A percentile compares a stretch with the other conserved stretches of the same genome.
phyloP scores from a whole-genome alignment of 176 grass and related monocot species.

The Cenchrus fungigraminus region DNA sequence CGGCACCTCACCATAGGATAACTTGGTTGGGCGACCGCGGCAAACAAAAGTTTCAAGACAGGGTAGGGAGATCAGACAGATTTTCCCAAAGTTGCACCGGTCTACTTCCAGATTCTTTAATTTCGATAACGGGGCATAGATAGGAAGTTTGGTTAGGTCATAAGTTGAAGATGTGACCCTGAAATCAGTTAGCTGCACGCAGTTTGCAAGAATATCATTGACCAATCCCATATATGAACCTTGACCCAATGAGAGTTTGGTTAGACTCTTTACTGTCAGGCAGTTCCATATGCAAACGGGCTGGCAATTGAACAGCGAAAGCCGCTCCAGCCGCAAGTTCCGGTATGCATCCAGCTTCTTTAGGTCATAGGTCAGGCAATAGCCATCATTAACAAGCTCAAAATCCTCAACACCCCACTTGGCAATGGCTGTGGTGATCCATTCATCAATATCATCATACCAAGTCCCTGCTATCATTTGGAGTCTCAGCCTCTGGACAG shows the following conservation, averaged over 20 bases:
- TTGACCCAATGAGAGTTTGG: constrained; percentile 5
- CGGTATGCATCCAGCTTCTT: background rate
- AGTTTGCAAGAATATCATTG: constrained; percentile 5
- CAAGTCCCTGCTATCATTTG: background rate
- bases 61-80: constrained; percentile 19
- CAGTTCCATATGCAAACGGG: background rate
- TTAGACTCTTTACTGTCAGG: constrained; percentile 15
- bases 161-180: background rate
- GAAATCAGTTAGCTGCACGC: background rate
- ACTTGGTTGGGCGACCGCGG: constrained; percentile 14
- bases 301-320: constrained; percentile 13
- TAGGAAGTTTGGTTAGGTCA: background rate
- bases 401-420: constrained; percentile 33
- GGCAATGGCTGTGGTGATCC: constrained; percentile 27
- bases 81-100: constrained; percentile 24
- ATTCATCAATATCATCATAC: background rate
- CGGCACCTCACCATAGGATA: constrained; percentile 27
- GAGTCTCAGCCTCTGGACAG: constrained; percentile 30
- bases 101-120: constrained; percentile 32
- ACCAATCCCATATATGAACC: background rate
- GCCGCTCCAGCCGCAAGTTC: background rate
- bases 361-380: background rate
- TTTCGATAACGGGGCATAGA: background rate
- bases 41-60: constrained; percentile 33
- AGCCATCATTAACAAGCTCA: background rate